Conservation (phyloP, 257 asterid genomes). For the Ajuga chamaepitys region DNA sequence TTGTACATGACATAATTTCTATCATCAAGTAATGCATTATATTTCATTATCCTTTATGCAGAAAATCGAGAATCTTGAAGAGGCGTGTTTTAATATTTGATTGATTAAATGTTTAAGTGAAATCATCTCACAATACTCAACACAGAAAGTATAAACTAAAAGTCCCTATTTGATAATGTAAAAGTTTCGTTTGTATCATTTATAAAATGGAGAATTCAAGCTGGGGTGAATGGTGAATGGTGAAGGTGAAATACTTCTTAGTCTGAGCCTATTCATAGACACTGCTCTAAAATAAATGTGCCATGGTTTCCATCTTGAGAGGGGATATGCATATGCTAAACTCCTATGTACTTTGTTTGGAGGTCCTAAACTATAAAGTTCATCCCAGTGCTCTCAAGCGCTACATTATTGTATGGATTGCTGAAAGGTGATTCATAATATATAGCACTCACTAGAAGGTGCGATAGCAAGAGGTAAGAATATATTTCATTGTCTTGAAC, state of each 20-base stretch:
- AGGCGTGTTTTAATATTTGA: slow-evolving; percentile 45
- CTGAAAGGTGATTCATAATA: too few relatives aligned
- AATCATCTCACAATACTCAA: not conserved
- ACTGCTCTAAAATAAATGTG: too few relatives aligned
- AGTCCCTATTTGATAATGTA: not conserved
- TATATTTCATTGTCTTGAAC: too few relatives aligned
- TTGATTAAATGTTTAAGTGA: not conserved
- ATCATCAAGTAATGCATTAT: not conserved
- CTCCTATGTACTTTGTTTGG: too few relatives aligned
- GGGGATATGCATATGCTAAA: too few relatives aligned
- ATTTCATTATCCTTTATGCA: slow-evolving; percentile 27
- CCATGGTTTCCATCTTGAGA: too few relatives aligned
- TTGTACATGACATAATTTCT: slow-evolving; percentile 24
- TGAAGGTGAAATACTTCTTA: slow-evolving; percentile 85
- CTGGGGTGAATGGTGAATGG: slow-evolving; percentile 92
- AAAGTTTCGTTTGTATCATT: slow-evolving; percentile 5
- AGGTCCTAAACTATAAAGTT: too few relatives aligned
- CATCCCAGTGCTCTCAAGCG: too few relatives aligned
- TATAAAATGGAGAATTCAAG: slow-evolving; percentile 93
- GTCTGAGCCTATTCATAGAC: slow-evolving; percentile 58
- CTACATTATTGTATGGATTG: too few relatives aligned
- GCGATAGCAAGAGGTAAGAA: too few relatives aligned
- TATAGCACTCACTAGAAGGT: too few relatives aligned
- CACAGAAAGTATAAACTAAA: not conserved
- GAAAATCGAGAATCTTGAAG: slow-evolving; percentile 97